Evolutionary conservation across 2,329 filamentous ascomycete species (phyloP), one percentile per base, ranked within the genome.

Genomic region (Aspergillus luchuensis): DNA sequence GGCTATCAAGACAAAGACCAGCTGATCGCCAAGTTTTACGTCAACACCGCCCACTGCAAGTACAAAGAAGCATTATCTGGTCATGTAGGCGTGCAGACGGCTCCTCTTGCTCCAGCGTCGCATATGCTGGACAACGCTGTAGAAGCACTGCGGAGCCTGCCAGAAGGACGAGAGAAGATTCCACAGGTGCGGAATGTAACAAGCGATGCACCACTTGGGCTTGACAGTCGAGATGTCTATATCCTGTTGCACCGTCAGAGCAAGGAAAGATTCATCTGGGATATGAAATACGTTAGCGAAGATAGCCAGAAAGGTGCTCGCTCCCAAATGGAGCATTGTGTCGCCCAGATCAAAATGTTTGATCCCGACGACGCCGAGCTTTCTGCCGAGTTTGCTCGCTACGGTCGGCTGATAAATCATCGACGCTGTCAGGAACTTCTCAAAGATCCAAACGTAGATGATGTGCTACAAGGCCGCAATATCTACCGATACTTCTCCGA

Each of bases 381-480:
- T 10, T 33, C 39, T 5, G 39, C 49, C 7, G 64, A 68, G 38
- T 68, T 66, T 28, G 36, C 58, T 8, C 62, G 60, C 3, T 66
- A 67, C 39, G 38, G 45, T n/a, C 57, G 65, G 3, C 54, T 67
- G 3, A 51, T 67, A 5, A 60, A 47, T 15, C 61, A 70, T 28
- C 43, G 39, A 3, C 63, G 60, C 6, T 70, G 65, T 25, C 8
- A 33, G 2, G 57, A 57, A 3, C 57, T 71, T 8, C 64, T 72
- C 4, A n/a, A 68, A 0, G 60, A 61, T 15, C 55, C 50, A 8
- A 54, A 67, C 15, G 66, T 63, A 2, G 67, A 69, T 10, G 67
- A 71, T 23, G 61, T 71, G 2, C 48, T 70, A 2, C 64, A 68
- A 38, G 66, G 68, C 8, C 63, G 66, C 1, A 67, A 68, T 21